These are phyloP conservation scores for Pelagophyceae sp. DNA, from an alignment of 352 stramenopile genomes.

Conservation along the genomic window DNA sequence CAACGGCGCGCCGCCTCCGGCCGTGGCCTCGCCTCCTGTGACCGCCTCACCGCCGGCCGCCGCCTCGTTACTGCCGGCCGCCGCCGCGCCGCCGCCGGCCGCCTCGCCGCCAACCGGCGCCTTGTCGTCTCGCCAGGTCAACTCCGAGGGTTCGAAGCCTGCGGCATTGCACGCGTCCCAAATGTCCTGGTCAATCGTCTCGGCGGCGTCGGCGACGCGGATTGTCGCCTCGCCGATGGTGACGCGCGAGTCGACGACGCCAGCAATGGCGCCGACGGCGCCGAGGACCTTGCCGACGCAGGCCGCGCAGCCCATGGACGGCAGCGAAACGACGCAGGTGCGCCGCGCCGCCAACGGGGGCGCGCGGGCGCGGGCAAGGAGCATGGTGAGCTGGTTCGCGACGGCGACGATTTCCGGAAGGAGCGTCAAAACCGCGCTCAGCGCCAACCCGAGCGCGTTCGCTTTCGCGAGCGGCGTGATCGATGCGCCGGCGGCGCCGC, in stretches of 20 bases:
- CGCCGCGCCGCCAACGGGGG: not conserved
- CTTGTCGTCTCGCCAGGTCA: too few relatives aligned
- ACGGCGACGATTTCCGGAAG: not conserved
- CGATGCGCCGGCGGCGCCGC: not conserved
- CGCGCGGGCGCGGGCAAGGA: not conserved
- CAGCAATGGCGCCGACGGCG: not conserved
- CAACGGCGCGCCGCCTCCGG: too few relatives aligned
- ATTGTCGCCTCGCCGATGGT: not conserved
- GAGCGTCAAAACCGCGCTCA: not conserved
- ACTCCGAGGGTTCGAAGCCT: too few relatives aligned
- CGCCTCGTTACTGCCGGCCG: too few relatives aligned
- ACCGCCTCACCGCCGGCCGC: too few relatives aligned
- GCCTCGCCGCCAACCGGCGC: too few relatives aligned
- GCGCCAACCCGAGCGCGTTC: not conserved
- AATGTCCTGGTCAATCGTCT: not conserved
- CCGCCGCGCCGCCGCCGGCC: too few relatives aligned
- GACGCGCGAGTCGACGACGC: not conserved
- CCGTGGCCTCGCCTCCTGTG: too few relatives aligned
- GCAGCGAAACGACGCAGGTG: not conserved
- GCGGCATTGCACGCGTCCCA: not conserved
- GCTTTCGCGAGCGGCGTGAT: too few relatives aligned
- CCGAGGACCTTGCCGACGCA: not conserved
- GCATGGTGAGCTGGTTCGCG: not conserved
- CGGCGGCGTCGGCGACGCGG: not conserved
- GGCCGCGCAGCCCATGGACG: conserved; percentile 10